Conservation (phyloP, 805 yeast genomes). For the Ogataea thermomethanolica region DNA sequence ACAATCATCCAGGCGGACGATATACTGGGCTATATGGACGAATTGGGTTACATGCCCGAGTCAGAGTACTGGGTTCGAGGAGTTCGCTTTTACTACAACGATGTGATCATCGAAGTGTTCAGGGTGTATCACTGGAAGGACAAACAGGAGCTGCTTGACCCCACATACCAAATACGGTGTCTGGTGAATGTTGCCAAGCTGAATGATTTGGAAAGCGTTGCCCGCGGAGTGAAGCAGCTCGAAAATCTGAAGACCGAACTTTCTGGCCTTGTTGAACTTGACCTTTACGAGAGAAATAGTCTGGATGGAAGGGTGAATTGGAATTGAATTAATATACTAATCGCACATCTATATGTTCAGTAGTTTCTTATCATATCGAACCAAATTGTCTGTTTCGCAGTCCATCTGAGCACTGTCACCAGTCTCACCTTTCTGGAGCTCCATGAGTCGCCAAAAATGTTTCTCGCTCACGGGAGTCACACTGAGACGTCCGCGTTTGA, state of each 20-base stretch:
- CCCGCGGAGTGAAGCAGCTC: constrained; percentile 61
- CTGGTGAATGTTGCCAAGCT: constrained; percentile 67
- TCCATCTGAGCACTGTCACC: constrained; percentile 19
- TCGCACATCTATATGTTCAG: constrained; percentile 10
- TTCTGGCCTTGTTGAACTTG: constrained; percentile 62
- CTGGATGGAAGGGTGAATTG: constrained; percentile 73
- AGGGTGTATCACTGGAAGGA: constrained; percentile 40
- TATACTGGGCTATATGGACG: constrained; percentile 45
- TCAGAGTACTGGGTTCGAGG: constrained; percentile 63
- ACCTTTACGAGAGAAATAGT: constrained; percentile 70
- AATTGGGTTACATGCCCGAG: constrained; percentile 67
- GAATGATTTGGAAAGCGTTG: constrained; percentile 71
- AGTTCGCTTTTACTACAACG: constrained; percentile 55
- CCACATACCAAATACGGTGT: constrained; percentile 56
- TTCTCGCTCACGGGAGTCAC: constrained; percentile 46
- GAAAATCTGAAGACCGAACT: constrained; percentile 61
- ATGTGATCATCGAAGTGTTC: constrained; percentile 57
- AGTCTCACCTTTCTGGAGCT: constrained; percentile 31
- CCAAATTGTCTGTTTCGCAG: constrained; percentile 16
- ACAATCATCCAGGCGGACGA: constrained; percentile 49
- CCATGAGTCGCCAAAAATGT: constrained; percentile 40
- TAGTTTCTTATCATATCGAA: constrained; percentile 6
- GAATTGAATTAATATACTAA: constrained; percentile 15
- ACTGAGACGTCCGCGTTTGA: constrained; percentile 48
- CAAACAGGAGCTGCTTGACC: constrained; percentile 35